Conservation (phyloP, 2,329 filamentous ascomycete species). For the Rutstroemia sydowiana region DNA sequence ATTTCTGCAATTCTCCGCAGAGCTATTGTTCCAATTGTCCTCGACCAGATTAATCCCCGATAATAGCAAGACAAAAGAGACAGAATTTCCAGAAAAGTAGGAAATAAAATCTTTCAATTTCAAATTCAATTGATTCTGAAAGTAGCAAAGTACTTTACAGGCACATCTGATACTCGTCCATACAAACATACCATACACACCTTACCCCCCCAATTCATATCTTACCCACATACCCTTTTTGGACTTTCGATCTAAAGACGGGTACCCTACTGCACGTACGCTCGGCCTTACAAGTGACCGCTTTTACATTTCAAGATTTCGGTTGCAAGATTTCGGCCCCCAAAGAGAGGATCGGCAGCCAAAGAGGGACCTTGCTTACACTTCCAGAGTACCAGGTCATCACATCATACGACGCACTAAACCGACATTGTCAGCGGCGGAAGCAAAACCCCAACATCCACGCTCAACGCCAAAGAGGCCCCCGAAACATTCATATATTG, state of each 20-base stretch:
- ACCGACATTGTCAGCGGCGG: conserved; percentile 4
- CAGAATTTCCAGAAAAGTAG: background rate
- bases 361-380: background rate
- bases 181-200: background rate
- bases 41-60: conserved; percentile 9
- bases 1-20: conserved; percentile 11
- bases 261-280: conserved; percentile 1
- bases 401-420: conserved; percentile 3
- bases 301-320: background rate
- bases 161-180: background rate
- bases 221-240: background rate
- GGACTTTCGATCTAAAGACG: background rate
- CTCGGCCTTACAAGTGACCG: background rate
- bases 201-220: conserved; percentile 3
- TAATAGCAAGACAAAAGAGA: conserved; percentile 4
- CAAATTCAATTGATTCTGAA: background rate
- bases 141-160: background rate
- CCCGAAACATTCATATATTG: conserved; percentile 4
- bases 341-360: conserved; percentile 3
- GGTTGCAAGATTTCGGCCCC: background rate
- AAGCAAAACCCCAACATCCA: conserved; percentile 5
- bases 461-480: conserved; percentile 2
- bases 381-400: background rate
- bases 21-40: conserved; percentile 6
- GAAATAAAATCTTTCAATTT: background rate